phyloP scores from a whole-genome alignment of 164 flowering plant genomes.

The Tinospora cordifolia region DNA sequence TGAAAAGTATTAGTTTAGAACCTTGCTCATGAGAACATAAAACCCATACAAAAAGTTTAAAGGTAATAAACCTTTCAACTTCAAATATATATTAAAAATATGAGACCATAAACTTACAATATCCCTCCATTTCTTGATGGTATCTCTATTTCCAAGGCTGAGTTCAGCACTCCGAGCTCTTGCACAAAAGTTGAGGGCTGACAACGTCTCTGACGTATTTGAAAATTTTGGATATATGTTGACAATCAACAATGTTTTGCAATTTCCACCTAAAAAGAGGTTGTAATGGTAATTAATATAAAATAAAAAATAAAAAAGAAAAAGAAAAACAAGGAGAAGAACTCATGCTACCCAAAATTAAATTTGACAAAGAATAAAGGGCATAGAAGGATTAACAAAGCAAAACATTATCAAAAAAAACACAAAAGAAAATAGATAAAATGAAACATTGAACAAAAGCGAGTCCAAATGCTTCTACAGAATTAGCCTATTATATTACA shows the following conservation, averaged over 20 bases:
- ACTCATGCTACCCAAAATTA: background rate
- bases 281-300: background rate
- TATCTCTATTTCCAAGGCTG: constrained; percentile 92
- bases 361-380: background rate
- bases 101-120: constrained; percentile 44
- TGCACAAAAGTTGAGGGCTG: constrained; percentile 72
- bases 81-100: background rate
- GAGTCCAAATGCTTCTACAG: too few species aligned
- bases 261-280: constrained; percentile 65
- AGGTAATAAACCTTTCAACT: background rate
- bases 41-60: background rate
- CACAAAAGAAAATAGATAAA: too few species aligned
- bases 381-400: too few species aligned
- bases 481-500: too few species aligned
- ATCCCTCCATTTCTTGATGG: constrained; percentile 95
- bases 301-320: too few species aligned
- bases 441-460: too few species aligned
- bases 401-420: too few species aligned
- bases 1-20: too few species aligned
- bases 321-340: too few species aligned
- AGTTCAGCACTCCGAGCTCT: constrained; percentile 80
- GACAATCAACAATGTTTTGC: constrained; percentile 82
- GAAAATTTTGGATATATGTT: constrained; percentile 64
- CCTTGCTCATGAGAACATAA: too few species aligned
- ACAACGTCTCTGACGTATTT: constrained; percentile 69